Evolutionary conservation across 208 protist genomes (phyloP), one percentile per base, ranked within the genome.

Genomic region (Leishmania turanica): DNA sequence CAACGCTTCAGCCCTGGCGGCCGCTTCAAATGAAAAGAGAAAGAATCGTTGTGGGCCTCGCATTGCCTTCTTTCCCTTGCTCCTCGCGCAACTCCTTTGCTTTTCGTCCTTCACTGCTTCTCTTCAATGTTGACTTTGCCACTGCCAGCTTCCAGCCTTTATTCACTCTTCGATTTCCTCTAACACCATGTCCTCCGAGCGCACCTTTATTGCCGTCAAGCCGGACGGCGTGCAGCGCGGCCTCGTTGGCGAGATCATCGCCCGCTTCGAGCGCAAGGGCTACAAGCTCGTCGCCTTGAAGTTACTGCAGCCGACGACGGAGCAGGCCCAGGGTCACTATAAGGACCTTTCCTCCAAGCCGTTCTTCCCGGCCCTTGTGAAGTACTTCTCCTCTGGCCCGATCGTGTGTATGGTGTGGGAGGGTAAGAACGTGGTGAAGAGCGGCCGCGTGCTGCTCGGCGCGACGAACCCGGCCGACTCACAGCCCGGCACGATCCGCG

Each of bases 361-460:
- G 73, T 99, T 99, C 94, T 99, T 98, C 89, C 74, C 76, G 72
- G 87, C 87, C 54, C 95, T 99, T 62, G 90, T 98, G 79, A 81
- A 93, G 66, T 99, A 98, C 95, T 96, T 99, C 81, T 97, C 96
- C 66, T 99, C 95, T 42, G 99, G 98, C 84, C 98, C 99, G 76
- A 98, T 99, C 81, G 94, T 99, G 83, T 96, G 96, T 69, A 99
- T 99, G 98, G 98, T 99, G 73, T 99, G 96, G 96, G 98, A 99
- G 90, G 99, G 99, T 82, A 97, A 98, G 84, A 95, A 95, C 80
- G 98, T 97, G 75, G 96, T 99, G 82, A 96, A 96, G 81, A 92
- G 89, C 78, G 98, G 93, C 80, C 98, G 99, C 84, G 81, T 88
- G 69, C 92, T 99, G 60, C 93, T 99, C 64, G 99, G 99, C 80